Base-by-base conservation (phyloP, 23 red algal species). In the Gracilariopsis chorda region DNA sequence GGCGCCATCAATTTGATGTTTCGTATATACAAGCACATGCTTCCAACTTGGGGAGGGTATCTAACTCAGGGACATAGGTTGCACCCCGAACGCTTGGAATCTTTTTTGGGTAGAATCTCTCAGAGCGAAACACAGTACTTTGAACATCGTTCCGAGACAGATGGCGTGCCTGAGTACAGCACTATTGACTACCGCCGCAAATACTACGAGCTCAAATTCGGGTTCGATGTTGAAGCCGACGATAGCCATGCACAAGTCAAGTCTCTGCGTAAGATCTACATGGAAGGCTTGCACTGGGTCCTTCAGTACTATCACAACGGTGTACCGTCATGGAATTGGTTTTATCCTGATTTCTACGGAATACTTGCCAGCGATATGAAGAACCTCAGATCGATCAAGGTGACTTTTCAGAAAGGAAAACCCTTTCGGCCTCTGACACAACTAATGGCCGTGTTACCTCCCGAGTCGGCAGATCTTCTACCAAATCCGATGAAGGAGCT, bases 221-320 rank as follows among this genome's bases (percentile, higher is more conserved):
- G 87, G 33, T 79, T 95, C 28, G 69, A 93, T 20, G 80, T 85
- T 29, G 85, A 98, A 16, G 53, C 45, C 24, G 55, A 99, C 32
- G 78, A 60, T 23, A 42, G 88, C 19, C 60, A 69, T 13, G 28
- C 33, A 2, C 37, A 25, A 27, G 20, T 98, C 35, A 47, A 78
- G 14, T 16, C 61, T 10, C 80, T 99, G 43, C 68, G 75, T 1
- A 87, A 62, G 34, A 81, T 90, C 28, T 96, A 96, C 52, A 70
- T 99, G 70, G 97, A 99, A 47, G 97, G 97, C 1, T 87, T 99
- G 27, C 91, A 96, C 52, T 99, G 97, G 97, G 93, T 95, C 33
- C 72, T 99, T 34, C 97, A 96, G 42, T 99, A 99, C 69, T 99
- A 99, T 61, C 94, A 99, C 84, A 78, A 94, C 32, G 97, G 97